Percentiles rank a stretch among this genome's conserved stretches.
Conservation (phyloP, 78 protist genomes). For the Dictyostelium citrinum region DNA sequence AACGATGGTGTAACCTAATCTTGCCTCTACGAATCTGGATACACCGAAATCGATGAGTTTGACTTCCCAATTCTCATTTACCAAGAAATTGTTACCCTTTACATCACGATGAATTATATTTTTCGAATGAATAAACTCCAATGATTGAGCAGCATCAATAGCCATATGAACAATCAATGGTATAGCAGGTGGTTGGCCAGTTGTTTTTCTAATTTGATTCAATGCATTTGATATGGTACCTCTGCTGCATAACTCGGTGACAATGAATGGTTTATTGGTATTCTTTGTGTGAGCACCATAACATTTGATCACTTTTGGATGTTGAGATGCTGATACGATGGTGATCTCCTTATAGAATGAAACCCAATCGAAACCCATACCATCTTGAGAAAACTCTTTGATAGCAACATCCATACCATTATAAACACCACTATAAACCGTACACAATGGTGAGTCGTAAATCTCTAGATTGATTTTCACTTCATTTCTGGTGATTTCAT, state of each 20-base stretch:
- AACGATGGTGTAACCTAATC: conserved; percentile 16
- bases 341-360: conserved; percentile 26
- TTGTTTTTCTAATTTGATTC: background rate
- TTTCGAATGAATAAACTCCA: conserved; percentile 49
- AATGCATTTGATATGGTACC: conserved; percentile 41
- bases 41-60: conserved; percentile 68
- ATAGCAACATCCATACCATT: conserved; percentile 54
- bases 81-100: conserved; percentile 47
- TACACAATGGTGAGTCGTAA: conserved; percentile 73
- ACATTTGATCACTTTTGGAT: conserved; percentile 48
- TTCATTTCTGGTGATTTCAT: background rate
- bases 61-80: conserved; percentile 26
- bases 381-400: conserved; percentile 48
- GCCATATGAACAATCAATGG: conserved; percentile 26
- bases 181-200: background rate
- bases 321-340: conserved; percentile 25
- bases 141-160: conserved; percentile 55
- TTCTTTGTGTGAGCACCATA: conserved; percentile 52
- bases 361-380: conserved; percentile 59
- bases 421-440: conserved; percentile 30
- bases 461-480: background rate
- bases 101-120: conserved; percentile 61
- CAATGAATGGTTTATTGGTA: conserved; percentile 54
- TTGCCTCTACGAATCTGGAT: background rate
- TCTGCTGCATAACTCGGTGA: conserved; percentile 57